Evolutionary conservation across 2,329 filamentous ascomycete genomes (phyloP), one percentile per base, ranked within the genome.

Genomic region (Penicillium sp.): DNA sequence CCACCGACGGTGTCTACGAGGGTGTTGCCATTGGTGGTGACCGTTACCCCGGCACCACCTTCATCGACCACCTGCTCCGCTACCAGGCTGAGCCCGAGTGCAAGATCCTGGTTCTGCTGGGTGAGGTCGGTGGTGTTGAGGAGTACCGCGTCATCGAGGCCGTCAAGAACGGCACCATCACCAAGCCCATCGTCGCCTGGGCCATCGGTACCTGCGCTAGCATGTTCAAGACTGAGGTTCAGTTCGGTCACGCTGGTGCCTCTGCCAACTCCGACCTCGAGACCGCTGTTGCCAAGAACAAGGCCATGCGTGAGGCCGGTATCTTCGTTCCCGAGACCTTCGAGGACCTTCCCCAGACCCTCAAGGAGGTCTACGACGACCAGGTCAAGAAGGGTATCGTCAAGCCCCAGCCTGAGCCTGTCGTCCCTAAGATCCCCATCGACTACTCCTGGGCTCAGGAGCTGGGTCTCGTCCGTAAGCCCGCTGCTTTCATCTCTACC

Each of bases 391-490:
- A 87, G 55, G 90, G 90, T 68, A 86, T 81, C 65, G 89, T 98
- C 72, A 82, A 83, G 69, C 90, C 90, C 64, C 81, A 87, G 71
- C 72, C 87, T 32, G 93, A 98, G 80, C 93, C 93, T 50, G 80
- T 86, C 45, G 88, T 95, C 35, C 93, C 93, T 72, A 98, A 98
- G 86, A 98, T 98, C 71, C 93, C 93, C 68, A 94, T 98, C 65
- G 93, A 98, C 76, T 98, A 98, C 82, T 91, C 90, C 37, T 98
- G 93, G 93, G 93, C 93, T 21, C 93, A 98, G 78, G 93, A 98
- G 77, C 87, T 98, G 59, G 93, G 93, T 69, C 90, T 98, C 64
- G 93, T 98, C 80, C 91, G 93, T 79, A 98, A 98, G 82, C 93
- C 93, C 60, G 93, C 93, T 72, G 93, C 93, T 62, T 98, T 98